Evolutionary conservation across 371 early-diverging fungal species (phyloP), one percentile per base, ranked within the genome.

Genomic region (Coemansia sp.): DNA sequence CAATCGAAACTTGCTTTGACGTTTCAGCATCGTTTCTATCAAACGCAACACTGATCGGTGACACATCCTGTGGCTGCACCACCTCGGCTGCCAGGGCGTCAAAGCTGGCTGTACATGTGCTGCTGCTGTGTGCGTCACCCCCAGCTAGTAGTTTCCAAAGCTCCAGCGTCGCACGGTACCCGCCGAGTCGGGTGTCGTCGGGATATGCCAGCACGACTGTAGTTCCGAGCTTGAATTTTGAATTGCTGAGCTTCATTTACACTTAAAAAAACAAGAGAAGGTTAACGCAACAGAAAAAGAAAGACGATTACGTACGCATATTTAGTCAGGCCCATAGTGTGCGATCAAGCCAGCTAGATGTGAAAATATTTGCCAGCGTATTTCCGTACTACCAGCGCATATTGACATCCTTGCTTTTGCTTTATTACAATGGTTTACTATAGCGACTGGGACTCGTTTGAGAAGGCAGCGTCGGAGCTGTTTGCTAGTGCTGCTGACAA

Each of bases 201-300:
- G 75, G 72, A 39, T 71, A 75, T 21, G 75, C 75, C 11, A 75
- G 61, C 21, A 75, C 65, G 7, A 61, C 75, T 0, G 72, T 71
- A 20, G 23, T 54, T 6, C 67, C 67, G 42, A 75, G 60, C 40
- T 47, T 58, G 51, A 64, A 64, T 8, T 61, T 33, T 4, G 75
- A 33, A 28, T 63, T 61, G 26, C 40, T 28, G 11, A 75, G 60
- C 50, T 71, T 37, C 71, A 75, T 75, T 44, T 11, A 12, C 21
- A 54, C 11, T 40, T 16, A 4, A 21, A 25, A 25, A 25, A 25
- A 6, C 23, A 33, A 47, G 18, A 9, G 21, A 60, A 48, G 44
- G 12, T 42, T 8, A 16, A 42, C 3, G 14, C 9, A 39, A 16
- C 47, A 62, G 39, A 39, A 12, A 1, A 48, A 33, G 8, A 51